A percentile compares a stretch with the other conserved stretches of the same genome.
phyloP scores from a whole-genome alignment of 108 stramenopile genomes.

The Epipyxis sp. region DNA sequence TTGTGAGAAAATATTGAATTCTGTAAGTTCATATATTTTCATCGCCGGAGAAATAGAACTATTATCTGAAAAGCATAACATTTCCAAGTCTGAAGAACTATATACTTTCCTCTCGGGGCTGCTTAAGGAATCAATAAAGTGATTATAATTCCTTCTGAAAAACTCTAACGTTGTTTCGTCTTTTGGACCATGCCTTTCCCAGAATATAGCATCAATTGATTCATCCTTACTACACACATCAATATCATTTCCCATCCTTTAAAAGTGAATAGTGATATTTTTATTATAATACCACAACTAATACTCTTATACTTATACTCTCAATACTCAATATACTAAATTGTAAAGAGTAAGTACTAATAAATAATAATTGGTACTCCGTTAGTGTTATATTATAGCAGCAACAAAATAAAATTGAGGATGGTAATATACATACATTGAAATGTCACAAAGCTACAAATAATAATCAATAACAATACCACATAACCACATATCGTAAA shows the following conservation, averaged over 20 bases:
- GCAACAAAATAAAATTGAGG: no score
- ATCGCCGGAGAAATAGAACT: neutral
- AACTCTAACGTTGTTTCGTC: slow-evolving; percentile 17
- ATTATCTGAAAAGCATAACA: neutral
- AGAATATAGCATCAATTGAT: neutral
- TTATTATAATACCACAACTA: neutral
- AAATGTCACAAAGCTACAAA: no score
- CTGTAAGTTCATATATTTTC: neutral
- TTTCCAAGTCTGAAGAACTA: neutral
- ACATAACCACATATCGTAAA: no score
- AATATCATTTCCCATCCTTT: slow-evolving; percentile 3
- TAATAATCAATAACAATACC: no score
- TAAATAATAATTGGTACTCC: neutral
- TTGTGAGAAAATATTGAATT: neutral
- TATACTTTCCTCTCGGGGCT: neutral
- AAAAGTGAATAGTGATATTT: neutral
- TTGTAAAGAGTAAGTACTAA: neutral
- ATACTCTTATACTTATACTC: neutral
- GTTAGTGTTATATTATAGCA: neutral
- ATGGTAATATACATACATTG: no score
- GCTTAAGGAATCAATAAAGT: neutral
- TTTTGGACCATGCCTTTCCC: slow-evolving; percentile 9
- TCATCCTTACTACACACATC: slow-evolving; percentile 11
- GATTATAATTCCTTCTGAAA: neutral
- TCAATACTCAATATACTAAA: neutral